Conservation (phyloP, 352 stramenopile species). For the Phytophthora nicotianae region DNA sequence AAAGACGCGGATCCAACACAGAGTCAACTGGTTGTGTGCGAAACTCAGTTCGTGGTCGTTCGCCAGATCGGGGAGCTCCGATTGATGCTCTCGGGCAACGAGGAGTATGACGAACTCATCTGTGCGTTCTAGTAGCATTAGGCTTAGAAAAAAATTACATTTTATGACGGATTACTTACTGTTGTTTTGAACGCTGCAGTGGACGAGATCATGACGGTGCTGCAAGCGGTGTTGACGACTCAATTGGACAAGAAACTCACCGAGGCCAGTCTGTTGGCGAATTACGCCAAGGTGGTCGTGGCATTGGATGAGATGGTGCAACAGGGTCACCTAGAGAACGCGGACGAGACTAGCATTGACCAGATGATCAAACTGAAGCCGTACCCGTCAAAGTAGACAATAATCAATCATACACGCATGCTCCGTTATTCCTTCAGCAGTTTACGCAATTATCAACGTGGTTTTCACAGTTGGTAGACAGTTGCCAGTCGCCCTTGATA, state of each 20-base stretch:
- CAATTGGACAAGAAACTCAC: constrained; percentile 79
- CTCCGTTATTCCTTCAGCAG: not conserved
- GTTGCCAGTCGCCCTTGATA: not conserved
- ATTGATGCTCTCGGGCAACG: constrained; percentile 60
- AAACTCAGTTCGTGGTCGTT: constrained; percentile 65
- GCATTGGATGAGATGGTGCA: constrained; percentile 75
- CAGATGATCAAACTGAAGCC: constrained; percentile 55
- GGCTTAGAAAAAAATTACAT: not conserved
- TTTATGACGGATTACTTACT: not conserved
- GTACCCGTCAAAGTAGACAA: constrained; percentile 34
- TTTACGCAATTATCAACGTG: constrained; percentile 3
- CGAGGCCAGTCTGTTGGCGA: constrained; percentile 53
- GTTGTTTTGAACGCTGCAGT: constrained; percentile 34
- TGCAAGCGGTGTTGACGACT: constrained; percentile 53
- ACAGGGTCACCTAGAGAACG: constrained; percentile 56
- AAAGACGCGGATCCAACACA: constrained; percentile 18
- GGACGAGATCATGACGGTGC: constrained; percentile 56
- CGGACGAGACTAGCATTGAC: constrained; percentile 57
- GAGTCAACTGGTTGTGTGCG: constrained; percentile 58
- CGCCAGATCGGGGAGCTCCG: constrained; percentile 64
- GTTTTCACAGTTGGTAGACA: not conserved
- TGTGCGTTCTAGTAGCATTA: constrained; percentile 41
- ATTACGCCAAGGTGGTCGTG: constrained; percentile 71
- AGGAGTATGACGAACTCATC: constrained; percentile 78
- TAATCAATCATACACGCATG: not conserved